Evolutionary conservation across 2,329 filamentous ascomycete species (phyloP), one percentile per base, ranked within the genome.

Genomic region (Diaporthe helianthi): DNA sequence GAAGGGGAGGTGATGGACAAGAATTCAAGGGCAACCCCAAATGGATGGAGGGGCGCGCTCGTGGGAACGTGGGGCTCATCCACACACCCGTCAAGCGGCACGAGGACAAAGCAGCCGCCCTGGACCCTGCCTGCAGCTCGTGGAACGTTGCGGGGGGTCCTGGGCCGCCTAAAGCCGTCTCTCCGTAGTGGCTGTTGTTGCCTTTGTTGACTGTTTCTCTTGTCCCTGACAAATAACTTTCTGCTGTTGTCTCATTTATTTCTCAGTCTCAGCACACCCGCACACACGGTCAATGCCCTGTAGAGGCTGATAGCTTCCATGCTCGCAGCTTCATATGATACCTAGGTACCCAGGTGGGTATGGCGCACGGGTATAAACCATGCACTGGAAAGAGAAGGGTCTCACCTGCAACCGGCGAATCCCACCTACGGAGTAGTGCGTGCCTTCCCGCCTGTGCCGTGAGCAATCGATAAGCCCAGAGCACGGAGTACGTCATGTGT

Each of bases 31-130:
- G 13, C 44, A 15, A 31, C 36, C 51, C 51, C 51, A 54, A 58
- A 47, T 29, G 38, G 26, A 58, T 53, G 15, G 54, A 46, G 36
- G 38, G 52, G 54, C 47, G 41, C 65, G 41, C 36, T 58, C 52
- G 33, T 22, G 36, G 65, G 41, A 47, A 36, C 41, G 52, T 33
- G 52, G 52, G 54, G 46, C 53, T 51, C 46, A 15, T 33, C 54
- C 53, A 53, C 44, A 31, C 53, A 52, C 68, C 36, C 53, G 47
- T 64, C 38, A 46, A 46, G 24, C 44, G 31, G 65, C 69, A 70
- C 69, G 65, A 65, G 69, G 49, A 51, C 69, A 63, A 31, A 46
- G 29, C 68, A 69, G 61, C 61, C 60, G 61, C 67, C 67, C 61
- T 58, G 61, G 67, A 69, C 67, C 67, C 61, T 69, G 67, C 58